These are phyloP conservation scores for Zalaria obscura DNA, from an alignment of 2,329 filamentous ascomycete species.

Conservation along the genomic window DNA sequence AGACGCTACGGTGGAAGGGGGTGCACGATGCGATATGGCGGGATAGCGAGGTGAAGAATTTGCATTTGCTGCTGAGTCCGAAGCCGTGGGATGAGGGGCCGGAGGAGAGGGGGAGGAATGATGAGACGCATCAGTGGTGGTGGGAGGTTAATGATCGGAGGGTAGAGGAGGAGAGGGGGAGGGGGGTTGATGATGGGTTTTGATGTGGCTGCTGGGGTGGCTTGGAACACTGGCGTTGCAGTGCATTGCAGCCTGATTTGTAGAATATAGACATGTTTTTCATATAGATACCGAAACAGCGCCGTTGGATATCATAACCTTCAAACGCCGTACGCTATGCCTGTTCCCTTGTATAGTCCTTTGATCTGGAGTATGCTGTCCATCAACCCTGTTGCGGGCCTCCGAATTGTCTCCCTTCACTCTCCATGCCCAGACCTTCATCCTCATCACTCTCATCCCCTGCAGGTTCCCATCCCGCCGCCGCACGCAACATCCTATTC, in stretches of 20 bases:
- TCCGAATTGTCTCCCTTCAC: no score
- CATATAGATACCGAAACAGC: no score
- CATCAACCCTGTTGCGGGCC: no score
- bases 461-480: conserved; percentile 31
- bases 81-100: conserved; percentile 49
- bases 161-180: conserved; percentile 30
- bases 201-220: conserved; percentile 10
- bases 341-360: no score
- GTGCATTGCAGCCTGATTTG: no score
- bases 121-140: conserved; percentile 45
- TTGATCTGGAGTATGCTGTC: no score
- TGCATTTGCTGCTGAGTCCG: conserved; percentile 47
- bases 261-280: no score
- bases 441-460: conserved; percentile 26
- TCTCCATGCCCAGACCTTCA: conserved; percentile 6
- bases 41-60: conserved; percentile 46
- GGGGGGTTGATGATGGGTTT: conserved; percentile 37
- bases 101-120: conserved; percentile 23
- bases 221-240: no score
- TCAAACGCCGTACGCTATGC: no score
- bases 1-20: conserved; percentile 41
- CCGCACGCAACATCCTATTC: conserved; percentile 29
- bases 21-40: conserved; percentile 47
- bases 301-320: no score
- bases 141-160: conserved; percentile 37